Conservation (phyloP, 441 rosid species). For the Melianthus villosus region DNA sequence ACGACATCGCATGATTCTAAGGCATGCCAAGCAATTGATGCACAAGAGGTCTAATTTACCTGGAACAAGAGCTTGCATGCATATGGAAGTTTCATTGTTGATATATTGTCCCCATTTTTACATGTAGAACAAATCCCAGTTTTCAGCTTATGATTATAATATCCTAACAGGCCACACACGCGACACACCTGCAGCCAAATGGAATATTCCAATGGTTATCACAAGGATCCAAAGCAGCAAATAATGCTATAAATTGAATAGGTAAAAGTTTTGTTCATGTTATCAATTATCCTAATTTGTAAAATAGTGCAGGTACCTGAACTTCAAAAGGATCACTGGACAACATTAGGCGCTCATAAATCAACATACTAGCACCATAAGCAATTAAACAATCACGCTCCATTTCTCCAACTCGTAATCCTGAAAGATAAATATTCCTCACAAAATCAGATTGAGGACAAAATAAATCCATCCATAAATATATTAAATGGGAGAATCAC, state of each 20-base stretch:
- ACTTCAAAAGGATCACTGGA: constrained; percentile 96
- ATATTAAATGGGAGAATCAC: constrained; percentile 6
- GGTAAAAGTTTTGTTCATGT: too few relatives aligned
- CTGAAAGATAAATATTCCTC: constrained; percentile 21
- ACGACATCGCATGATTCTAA: too few relatives aligned
- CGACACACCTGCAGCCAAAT: constrained; percentile 83
- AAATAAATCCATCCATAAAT: too few relatives aligned
- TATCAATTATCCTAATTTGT: too few relatives aligned
- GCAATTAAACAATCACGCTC: constrained; percentile 93
- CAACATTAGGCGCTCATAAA: constrained; percentile 73
- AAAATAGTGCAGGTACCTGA: constrained; percentile 51
- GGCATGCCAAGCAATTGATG: too few relatives aligned
- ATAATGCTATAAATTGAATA: too few relatives aligned
- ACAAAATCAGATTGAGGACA: too few relatives aligned
- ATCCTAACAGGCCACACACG: constrained; percentile 78
- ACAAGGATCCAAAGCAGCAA: too few relatives aligned
- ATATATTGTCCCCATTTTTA: constrained; percentile 64
- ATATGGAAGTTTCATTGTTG: constrained; percentile 75
- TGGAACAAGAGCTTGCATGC: constrained; percentile 92
- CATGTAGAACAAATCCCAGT: constrained; percentile 65
- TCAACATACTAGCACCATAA: constrained; percentile 92
- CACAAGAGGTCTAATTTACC: too few relatives aligned
- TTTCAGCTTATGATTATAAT: constrained; percentile 64
- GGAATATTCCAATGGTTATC: too few relatives aligned
- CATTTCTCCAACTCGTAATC: constrained; percentile 95